phyloP scores from a whole-genome alignment of 1,284 basidiomycete genomes.

The Trametes hirsuta region DNA sequence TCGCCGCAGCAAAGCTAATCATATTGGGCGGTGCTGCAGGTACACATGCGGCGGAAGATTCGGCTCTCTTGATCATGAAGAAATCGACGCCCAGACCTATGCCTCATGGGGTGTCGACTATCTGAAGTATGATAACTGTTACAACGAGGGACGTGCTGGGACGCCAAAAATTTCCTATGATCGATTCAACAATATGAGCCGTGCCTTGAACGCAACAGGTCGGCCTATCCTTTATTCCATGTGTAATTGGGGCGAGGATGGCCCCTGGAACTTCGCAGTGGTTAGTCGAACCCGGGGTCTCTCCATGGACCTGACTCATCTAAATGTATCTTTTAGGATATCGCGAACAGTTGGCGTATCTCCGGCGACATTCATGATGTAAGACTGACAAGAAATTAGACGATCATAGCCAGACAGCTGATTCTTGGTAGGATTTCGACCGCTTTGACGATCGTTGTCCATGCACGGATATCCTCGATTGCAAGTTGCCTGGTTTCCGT shows the following conservation, averaged over 20 bases:
- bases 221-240: constrained; percentile 51
- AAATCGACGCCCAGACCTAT: constrained; percentile 50
- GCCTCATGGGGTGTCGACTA: constrained; percentile 49
- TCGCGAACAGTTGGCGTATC: constrained; percentile 52
- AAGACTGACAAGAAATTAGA: constrained; percentile 1
- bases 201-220: constrained; percentile 50
- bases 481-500: constrained; percentile 44
- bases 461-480: constrained; percentile 43
- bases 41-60: constrained; percentile 46
- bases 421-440: constrained; percentile 39
- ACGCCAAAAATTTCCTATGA: constrained; percentile 44
- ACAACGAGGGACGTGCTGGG: constrained; percentile 47
- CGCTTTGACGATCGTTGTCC: constrained; percentile 47
- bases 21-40: constrained; percentile 20
- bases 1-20: not conserved
- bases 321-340: constrained; percentile 33
- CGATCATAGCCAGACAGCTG: not conserved
- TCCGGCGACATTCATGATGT: constrained; percentile 48
- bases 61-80: constrained; percentile 51
- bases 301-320: not conserved
- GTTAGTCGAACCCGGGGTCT: constrained; percentile 26
- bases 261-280: constrained; percentile 49
- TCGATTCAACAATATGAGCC: constrained; percentile 50
- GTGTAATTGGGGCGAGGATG: constrained; percentile 53
- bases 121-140: constrained; percentile 50